Evolutionary conservation across 768 basidiomycete genomes (phyloP).

Genomic region (Boletus bicolor): DNA sequence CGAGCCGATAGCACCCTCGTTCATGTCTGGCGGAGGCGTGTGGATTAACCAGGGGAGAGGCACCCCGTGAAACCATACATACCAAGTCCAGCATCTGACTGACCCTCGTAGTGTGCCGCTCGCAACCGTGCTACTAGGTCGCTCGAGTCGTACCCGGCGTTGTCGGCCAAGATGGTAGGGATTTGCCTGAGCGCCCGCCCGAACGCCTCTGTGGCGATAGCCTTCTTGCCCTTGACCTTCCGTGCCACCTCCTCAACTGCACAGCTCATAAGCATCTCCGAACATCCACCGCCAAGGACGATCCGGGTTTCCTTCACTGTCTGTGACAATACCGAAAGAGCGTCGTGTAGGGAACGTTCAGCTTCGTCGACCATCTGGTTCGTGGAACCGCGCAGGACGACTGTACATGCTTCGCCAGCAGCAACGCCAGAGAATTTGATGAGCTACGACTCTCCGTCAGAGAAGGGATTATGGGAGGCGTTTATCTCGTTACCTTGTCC

Average conservation of each 20-base stretch:
- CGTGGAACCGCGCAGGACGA: slow-evolving; percentile 95
- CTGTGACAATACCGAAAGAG: slow-evolving; percentile 94
- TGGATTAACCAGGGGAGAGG: not conserved
- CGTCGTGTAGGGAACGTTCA: slow-evolving; percentile 95
- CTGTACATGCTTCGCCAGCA: slow-evolving; percentile 96
- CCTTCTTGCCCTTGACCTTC: slow-evolving; percentile 89
- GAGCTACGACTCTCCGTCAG: slow-evolving; percentile 49
- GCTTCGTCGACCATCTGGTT: slow-evolving; percentile 99
- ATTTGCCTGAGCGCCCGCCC: slow-evolving; percentile 87
- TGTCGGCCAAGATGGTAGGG: slow-evolving; percentile 94
- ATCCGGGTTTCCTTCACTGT: slow-evolving; percentile 96
- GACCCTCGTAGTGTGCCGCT: slow-evolving; percentile 92
- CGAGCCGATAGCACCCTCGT: slow-evolving; percentile 76
- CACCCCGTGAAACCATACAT: slow-evolving; percentile 26
- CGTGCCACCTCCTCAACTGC: slow-evolving; percentile 87
- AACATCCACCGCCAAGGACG: slow-evolving; percentile 93
- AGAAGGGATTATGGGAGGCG: not conserved
- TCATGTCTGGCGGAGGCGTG: slow-evolving; percentile 65
- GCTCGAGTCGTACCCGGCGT: slow-evolving; percentile 96
- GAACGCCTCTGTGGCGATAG: slow-evolving; percentile 92
- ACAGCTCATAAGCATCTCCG: slow-evolving; percentile 97
- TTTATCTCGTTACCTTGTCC: slow-evolving; percentile 69
- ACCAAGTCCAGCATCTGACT: slow-evolving; percentile 85
- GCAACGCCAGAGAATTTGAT: slow-evolving; percentile 99
- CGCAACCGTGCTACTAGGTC: slow-evolving; percentile 88